Base-by-base conservation (phyloP, 2,329 filamentous ascomycete genomes). In the Endoconidiophora polonica region DNA sequence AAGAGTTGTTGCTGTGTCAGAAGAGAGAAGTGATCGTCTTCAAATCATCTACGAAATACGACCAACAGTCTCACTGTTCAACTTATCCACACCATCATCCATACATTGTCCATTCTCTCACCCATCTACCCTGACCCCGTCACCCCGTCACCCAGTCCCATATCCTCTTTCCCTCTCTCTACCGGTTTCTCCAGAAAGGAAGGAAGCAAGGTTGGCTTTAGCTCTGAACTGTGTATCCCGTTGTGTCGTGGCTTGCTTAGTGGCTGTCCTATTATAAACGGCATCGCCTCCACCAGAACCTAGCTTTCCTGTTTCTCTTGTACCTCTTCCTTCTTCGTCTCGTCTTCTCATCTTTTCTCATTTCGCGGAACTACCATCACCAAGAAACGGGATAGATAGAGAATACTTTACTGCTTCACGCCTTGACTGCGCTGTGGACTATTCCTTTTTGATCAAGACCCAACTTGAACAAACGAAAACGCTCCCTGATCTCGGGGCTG, bases 271-370 rank as follows among this genome's bases (percentile, higher is more conserved):
- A 40, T 33, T 43, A 40, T 43, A 48, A 42, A 48, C 46, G 39
- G 39, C 46, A 9, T 39, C 38, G 46, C 46, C 23, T 48, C 39
- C 43, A 24, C 43, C 16, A 6, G 22, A 16, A 29, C 36, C 43
- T 10, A 37, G 43, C 43, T 29, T 20, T 45, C 24, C 20, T 42
- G 37, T 9, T 41, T 48, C 37, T 41, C 46, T 41, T 46, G 40
- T 44, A 44, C 47, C 23, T 48, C 49, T 48, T 46, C 43, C 37
- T 18, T 43, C 22, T 52, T 52, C 33, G 52, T 44, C 56, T 50
- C 55, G 49, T 55, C 50, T 55, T 37, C 36, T 54, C 51, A 54
- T 59, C 54, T 55, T 54, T 56, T 48, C 55, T 57, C 51, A 56
- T 56, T 58, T 50, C 16, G 43, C 16, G 43, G 23, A 18, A 18